Evolutionary conservation across 1,284 basidiomycete genomes (phyloP).

Genomic region (Heterobasidion parviporum): DNA sequence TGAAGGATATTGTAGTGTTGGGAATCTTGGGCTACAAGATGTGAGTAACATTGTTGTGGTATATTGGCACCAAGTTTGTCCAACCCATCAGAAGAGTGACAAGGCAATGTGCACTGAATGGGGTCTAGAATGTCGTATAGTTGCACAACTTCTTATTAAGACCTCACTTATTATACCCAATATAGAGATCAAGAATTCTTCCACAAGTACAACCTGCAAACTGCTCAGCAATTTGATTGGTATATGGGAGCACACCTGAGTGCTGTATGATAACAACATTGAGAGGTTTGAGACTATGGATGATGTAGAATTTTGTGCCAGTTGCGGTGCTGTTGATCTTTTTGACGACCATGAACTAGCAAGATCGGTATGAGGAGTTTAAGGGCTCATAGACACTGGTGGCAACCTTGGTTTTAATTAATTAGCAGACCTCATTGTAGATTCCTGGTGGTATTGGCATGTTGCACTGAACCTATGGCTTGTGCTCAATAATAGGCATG

Average conservation of each 20-base stretch:
- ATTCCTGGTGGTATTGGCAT: not conserved
- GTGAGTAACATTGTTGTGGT: too few species aligned
- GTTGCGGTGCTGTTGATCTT: not conserved
- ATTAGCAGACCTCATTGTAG: not conserved
- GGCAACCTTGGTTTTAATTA: not conserved
- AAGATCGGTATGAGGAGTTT: not conserved
- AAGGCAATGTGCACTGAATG: too few species aligned
- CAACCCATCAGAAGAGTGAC: too few species aligned
- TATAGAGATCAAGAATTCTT: not conserved
- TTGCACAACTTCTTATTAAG: slow-evolving; percentile 18
- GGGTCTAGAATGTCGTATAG: slow-evolving; percentile 10
- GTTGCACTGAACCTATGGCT: not conserved
- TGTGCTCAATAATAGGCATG: not conserved
- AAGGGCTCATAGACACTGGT: not conserved
- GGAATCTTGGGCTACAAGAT: too few species aligned
- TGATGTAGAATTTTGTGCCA: not conserved
- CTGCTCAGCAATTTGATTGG: not conserved
- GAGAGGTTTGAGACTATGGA: not conserved
- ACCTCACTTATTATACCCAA: slow-evolving; percentile 1
- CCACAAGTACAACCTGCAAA: not conserved
- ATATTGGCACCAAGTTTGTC: too few species aligned
- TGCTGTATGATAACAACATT: not conserved
- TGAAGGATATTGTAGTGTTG: too few species aligned
- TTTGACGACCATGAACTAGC: not conserved
- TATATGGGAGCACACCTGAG: not conserved